phyloP scores from a whole-genome alignment of 1,284 basidiomycete species.

The Moniliophthora roreri region DNA sequence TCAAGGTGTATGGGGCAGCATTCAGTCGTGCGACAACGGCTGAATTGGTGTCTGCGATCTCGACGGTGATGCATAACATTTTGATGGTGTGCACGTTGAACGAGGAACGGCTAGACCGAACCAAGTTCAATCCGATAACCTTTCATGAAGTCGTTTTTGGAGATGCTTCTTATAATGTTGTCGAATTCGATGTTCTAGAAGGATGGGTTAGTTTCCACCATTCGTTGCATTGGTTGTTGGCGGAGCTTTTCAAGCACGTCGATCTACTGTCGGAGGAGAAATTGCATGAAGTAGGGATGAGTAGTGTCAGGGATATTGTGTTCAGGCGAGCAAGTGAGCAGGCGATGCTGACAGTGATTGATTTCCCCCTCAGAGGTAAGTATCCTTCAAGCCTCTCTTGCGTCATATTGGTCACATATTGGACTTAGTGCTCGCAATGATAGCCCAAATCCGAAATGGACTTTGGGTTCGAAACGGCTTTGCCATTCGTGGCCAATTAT shows the following conservation, averaged over 20 bases:
- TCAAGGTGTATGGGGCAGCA: constrained; percentile 86
- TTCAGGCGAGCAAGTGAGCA: constrained; percentile 58
- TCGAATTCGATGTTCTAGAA: constrained; percentile 80
- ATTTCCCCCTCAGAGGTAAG: constrained; percentile 85
- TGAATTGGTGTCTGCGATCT: constrained; percentile 70
- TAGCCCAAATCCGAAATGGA: constrained; percentile 93
- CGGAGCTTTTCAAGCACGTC: constrained; percentile 87
- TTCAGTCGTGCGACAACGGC: constrained; percentile 49
- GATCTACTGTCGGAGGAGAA: constrained; percentile 58
- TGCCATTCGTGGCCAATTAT: constrained; percentile 91
- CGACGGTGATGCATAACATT: constrained; percentile 72
- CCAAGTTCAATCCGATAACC: constrained; percentile 57
- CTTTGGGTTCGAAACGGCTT: constrained; percentile 99
- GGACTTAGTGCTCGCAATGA: constrained; percentile 75
- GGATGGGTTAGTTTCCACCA: constrained; percentile 94
- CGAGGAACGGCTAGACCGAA: constrained; percentile 65
- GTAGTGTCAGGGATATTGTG: constrained; percentile 61
- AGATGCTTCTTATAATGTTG: constrained; percentile 55
- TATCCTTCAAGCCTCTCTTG: constrained; percentile 14
- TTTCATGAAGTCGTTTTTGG: constrained; percentile 72
- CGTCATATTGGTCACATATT: constrained; percentile 5
- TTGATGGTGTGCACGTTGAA: constrained; percentile 67
- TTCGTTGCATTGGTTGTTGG: constrained; percentile 89
- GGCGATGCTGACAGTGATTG: constrained; percentile 71
- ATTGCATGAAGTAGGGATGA: constrained; percentile 50